Conservation (phyloP, 306 rosid genomes). For the Rosa lucieae region DNA sequence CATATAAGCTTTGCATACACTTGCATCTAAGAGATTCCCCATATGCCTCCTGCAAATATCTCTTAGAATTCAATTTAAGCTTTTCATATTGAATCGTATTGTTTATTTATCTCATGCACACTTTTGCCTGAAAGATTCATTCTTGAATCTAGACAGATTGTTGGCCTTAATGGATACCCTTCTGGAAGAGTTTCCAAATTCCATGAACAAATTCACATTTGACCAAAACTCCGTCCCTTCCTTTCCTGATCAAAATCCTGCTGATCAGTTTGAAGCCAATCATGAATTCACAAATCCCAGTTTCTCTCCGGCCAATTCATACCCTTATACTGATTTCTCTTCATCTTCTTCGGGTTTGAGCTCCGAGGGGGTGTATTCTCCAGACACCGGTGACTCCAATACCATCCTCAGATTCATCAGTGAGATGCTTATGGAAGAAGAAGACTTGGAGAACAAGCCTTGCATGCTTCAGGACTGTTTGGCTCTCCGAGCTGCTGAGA, state of each 20-base stretch:
- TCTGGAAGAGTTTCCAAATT: constrained; percentile 31
- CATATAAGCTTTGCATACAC: neutral
- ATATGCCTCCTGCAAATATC: neutral
- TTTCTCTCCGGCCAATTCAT: constrained; percentile 28
- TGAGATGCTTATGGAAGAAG: constrained; percentile 86
- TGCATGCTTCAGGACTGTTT: constrained; percentile 78
- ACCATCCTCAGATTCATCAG: constrained; percentile 56
- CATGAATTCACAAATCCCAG: constrained; percentile 32
- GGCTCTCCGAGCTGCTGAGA: constrained; percentile 82
- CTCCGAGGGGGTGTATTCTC: constrained; percentile 32
- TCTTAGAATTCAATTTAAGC: neutral
- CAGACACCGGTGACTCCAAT: constrained; percentile 44
- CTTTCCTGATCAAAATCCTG: constrained; percentile 29
- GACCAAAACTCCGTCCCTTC: constrained; percentile 33
- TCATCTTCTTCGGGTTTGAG: constrained; percentile 20
- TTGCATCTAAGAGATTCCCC: neutral
- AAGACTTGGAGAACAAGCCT: constrained; percentile 58
- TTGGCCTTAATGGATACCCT: constrained; percentile 31
- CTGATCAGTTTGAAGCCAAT: constrained; percentile 26
- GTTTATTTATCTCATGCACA: neutral
- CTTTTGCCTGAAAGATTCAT: neutral
- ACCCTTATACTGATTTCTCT: constrained; percentile 11
- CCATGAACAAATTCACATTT: constrained; percentile 35
- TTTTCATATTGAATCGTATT: neutral
- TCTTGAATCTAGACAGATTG: constrained; percentile 14